Evolutionary conservation across 768 basidiomycete genomes (phyloP).

Genomic region (Krasilnikovozyma curviuscula): DNA sequence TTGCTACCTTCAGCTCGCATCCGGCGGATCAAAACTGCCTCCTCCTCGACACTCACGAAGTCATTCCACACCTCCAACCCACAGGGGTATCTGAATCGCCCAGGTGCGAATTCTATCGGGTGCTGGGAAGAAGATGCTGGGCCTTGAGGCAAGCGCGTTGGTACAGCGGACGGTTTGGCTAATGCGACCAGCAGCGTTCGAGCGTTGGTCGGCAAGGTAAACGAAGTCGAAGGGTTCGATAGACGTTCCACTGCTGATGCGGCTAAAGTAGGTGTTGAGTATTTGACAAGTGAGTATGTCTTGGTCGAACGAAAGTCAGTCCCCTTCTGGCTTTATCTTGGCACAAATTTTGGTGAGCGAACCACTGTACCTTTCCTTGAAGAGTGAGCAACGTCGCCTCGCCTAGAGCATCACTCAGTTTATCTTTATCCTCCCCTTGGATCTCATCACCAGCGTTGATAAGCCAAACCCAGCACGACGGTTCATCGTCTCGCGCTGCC

Average conservation of each 20-base stretch:
- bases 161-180: background rate
- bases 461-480: slow-evolving; percentile 4
- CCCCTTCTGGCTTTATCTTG: background rate
- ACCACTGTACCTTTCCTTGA: background rate
- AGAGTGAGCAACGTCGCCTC: slow-evolving; percentile 2
- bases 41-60: slow-evolving; percentile 3
- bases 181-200: slow-evolving; percentile 7
- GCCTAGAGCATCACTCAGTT: background rate
- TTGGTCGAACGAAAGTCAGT: background rate
- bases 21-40: background rate
- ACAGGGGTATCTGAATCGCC: slow-evolving; percentile 2
- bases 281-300: slow-evolving; percentile 8
- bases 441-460: slow-evolving; percentile 9
- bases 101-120: slow-evolving; percentile 4
- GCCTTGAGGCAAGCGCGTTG: background rate
- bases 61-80: slow-evolving; percentile 9
- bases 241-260: background rate
- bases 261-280: background rate
- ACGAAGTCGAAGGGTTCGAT: background rate
- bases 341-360: no score
- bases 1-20: slow-evolving; percentile 9
- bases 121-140: background rate
- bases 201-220: background rate
- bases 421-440: background rate
- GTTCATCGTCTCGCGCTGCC: background rate